Evolutionary conservation across 805 yeast species (phyloP).

Genomic region (Candida broadrunensis): DNA sequence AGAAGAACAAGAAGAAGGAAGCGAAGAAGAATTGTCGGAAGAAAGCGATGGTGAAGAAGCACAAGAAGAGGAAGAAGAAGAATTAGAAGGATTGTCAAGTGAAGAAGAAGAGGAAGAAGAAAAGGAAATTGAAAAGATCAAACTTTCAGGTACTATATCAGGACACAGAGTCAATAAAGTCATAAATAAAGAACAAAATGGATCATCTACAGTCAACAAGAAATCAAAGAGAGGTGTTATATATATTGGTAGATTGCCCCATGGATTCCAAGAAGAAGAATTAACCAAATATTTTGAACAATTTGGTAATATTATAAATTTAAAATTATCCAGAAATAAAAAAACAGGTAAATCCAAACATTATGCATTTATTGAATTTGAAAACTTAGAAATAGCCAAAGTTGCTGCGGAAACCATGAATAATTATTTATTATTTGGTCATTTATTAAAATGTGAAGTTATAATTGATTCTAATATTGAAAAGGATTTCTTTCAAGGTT

Average conservation of each 20-base stretch:
- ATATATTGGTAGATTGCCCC: constrained; percentile 89
- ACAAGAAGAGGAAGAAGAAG: constrained; percentile 23
- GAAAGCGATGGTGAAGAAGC: constrained; percentile 17
- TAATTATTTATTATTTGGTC: constrained; percentile 86
- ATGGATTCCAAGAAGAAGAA: constrained; percentile 84
- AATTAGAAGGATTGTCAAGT: constrained; percentile 21
- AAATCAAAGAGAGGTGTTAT: constrained; percentile 57
- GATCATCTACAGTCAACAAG: constrained; percentile 7
- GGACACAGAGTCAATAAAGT: constrained; percentile 22
- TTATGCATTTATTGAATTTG: constrained; percentile 87
- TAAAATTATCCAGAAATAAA: constrained; percentile 83
- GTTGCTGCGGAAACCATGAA: constrained; percentile 95
- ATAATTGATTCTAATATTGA: constrained; percentile 52
- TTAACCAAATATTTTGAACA: constrained; percentile 79
- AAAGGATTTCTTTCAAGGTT: constrained; percentile 57
- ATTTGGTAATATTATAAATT: constrained; percentile 80
- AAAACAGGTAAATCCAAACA: constrained; percentile 89
- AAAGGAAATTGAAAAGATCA: constrained; percentile 4
- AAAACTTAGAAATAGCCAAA: constrained; percentile 68
- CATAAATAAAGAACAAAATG: constrained; percentile 4
- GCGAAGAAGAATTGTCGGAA: constrained; percentile 13
- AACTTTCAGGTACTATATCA: constrained; percentile 6
- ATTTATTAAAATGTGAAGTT: constrained; percentile 62
- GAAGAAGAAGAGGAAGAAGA: constrained; percentile 16
- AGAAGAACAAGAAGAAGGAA: constrained; percentile 11